Percentiles rank a stretch among this genome's conserved stretches.
These are phyloP conservation scores for Xerocomus nothofagi DNA, from an alignment of 1,284 basidiomycete species.

Conservation along the genomic window DNA sequence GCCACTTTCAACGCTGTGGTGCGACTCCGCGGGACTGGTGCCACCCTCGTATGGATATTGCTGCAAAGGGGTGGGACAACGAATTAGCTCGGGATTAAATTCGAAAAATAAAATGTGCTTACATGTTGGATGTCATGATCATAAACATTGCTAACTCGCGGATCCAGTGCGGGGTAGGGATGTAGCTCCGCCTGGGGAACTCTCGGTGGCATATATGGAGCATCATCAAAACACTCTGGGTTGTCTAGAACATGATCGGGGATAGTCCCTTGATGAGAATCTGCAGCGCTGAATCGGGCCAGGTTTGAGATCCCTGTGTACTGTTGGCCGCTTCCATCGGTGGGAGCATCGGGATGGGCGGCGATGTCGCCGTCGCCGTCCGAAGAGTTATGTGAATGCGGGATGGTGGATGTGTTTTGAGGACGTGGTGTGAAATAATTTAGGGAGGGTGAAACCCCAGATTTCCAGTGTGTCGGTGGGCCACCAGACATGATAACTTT, in stretches of 20 bases:
- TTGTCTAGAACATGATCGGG: conserved; percentile 10
- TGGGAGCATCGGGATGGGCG: conserved; percentile 18
- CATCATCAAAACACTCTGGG: conserved; percentile 27
- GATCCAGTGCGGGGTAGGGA: conserved; percentile 15
- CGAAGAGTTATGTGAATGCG: conserved; percentile 28
- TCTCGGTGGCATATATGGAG: conserved; percentile 35
- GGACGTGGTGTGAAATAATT: conserved; percentile 18
- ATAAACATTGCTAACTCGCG: conserved; percentile 13
- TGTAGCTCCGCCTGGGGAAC: conserved; percentile 19
- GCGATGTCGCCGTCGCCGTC: conserved; percentile 34
- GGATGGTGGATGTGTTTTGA: conserved; percentile 20
- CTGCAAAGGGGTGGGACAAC: conserved; percentile 2
- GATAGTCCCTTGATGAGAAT: conserved; percentile 15
- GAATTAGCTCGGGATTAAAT: background rate
- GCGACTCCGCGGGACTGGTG: conserved; percentile 29
- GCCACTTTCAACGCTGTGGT: conserved; percentile 26
- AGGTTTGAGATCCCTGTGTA: conserved; percentile 9
- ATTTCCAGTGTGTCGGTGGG: conserved; percentile 16
- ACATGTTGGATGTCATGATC: conserved; percentile 20
- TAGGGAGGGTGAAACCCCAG: conserved; percentile 7
- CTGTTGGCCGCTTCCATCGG: conserved; percentile 15
- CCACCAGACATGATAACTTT: conserved; percentile 28
- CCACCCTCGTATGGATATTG: conserved; percentile 22
- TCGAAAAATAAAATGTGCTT: conserved; percentile 3
- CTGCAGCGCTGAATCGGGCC: conserved; percentile 8